These are phyloP conservation scores for Cordyceps militaris DNA, from an alignment of 2,329 filamentous ascomycete genomes.

Conservation along the genomic window DNA sequence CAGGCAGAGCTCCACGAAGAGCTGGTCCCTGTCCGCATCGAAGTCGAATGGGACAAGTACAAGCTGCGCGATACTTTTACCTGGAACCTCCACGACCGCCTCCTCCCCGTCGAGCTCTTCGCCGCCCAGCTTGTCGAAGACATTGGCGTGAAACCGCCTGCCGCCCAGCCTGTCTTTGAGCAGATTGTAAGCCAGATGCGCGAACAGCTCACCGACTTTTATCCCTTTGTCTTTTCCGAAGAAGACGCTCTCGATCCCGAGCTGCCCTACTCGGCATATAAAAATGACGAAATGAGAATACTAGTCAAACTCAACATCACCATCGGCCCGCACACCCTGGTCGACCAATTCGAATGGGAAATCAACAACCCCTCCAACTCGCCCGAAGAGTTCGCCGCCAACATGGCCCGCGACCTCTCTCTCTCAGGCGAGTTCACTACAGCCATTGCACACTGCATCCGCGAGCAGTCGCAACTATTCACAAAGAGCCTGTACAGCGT, in stretches of 20 bases:
- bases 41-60: conserved; percentile 93
- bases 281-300: conserved; percentile 98
- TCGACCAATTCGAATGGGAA: conserved; percentile 99
- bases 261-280: conserved; percentile 86
- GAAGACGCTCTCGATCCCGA: conserved; percentile 87
- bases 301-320: conserved; percentile 95
- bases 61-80: conserved; percentile 96
- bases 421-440: conserved; percentile 94
- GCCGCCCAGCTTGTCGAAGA: conserved; percentile 88
- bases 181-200: conserved; percentile 63
- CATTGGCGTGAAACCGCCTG: conserved; percentile 69
- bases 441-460: conserved; percentile 94
- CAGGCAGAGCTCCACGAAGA: conserved; percentile 91
- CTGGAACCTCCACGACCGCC: conserved; percentile 92
- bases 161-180: conserved; percentile 55
- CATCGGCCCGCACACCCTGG: conserved; percentile 85
- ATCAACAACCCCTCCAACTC: conserved; percentile 93
- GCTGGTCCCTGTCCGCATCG: conserved; percentile 80
- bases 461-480: conserved; percentile 92
- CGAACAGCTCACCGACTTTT: conserved; percentile 89
- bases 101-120: conserved; percentile 73
- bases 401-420: conserved; percentile 84
- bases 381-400: conserved; percentile 85
- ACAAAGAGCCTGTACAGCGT: conserved; percentile 88
- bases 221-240: conserved; percentile 82